Evolutionary conservation across 2,329 filamentous ascomycete species (phyloP).

Genomic region (Pseudogymnoascus sp.): DNA sequence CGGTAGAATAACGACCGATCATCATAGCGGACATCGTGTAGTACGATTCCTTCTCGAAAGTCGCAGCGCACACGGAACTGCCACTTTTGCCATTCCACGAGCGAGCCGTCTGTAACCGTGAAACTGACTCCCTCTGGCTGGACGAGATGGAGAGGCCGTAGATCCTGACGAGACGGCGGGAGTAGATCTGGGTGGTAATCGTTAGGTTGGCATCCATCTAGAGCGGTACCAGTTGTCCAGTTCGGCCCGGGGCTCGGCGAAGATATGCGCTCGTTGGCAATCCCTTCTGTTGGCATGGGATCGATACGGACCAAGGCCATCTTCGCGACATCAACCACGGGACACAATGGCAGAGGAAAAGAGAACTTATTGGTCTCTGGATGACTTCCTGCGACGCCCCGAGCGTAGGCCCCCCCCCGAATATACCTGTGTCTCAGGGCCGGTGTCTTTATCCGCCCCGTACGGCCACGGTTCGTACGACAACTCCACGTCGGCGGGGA

Average conservation of each 20-base stretch:
- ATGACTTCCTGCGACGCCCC: too few relatives aligned
- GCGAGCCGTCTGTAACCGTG: constrained; percentile 50
- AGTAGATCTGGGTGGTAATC: constrained; percentile 23
- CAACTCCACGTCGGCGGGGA: too few relatives aligned
- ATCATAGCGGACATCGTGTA: constrained; percentile 84
- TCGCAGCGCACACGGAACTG: constrained; percentile 91
- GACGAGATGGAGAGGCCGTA: constrained; percentile 82
- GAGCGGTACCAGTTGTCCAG: constrained; percentile 35
- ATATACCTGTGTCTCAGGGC: too few relatives aligned
- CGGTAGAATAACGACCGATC: constrained; percentile 85
- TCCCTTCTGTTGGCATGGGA: constrained; percentile 32
- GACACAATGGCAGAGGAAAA: too few relatives aligned
- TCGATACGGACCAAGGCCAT: constrained; percentile 41
- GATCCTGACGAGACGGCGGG: constrained; percentile 44
- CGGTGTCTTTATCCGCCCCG: too few relatives aligned
- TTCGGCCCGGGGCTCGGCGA: too few relatives aligned
- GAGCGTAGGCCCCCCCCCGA: too few relatives aligned
- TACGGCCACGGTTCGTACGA: too few relatives aligned
- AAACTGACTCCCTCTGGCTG: constrained; percentile 88
- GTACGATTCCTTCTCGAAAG: constrained; percentile 82
- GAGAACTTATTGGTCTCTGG: too few relatives aligned
- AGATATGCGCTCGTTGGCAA: constrained; percentile 35
- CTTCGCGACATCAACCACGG: constrained; percentile 40
- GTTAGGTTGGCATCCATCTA: constrained; percentile 30
- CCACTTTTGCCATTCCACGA: constrained; percentile 78